These are phyloP conservation scores for Nymphaea thermarum DNA, from an alignment of 164 flowering plant species.

Conservation along the genomic window DNA sequence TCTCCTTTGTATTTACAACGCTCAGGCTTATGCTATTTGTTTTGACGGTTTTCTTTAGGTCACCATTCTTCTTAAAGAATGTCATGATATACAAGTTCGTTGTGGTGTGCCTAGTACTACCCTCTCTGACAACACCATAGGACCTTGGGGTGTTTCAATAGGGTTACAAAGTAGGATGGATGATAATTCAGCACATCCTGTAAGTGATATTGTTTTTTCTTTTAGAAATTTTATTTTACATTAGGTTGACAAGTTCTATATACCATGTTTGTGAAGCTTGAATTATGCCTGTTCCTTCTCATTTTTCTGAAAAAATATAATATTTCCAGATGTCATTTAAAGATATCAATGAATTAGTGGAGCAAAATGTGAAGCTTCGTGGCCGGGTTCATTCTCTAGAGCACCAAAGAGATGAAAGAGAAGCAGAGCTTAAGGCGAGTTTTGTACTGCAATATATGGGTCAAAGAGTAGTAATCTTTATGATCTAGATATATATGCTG, in stretches of 20 bases:
- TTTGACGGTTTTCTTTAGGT: constrained; percentile 31
- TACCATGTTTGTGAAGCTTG: background rate
- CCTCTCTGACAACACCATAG: constrained; percentile 15
- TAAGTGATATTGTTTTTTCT: constrained; percentile 3
- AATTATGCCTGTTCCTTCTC: background rate
- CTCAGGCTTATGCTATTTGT: background rate
- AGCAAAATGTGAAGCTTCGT: constrained; percentile 89
- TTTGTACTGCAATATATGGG: no score
- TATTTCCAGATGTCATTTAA: constrained; percentile 55
- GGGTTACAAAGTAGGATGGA: constrained; percentile 19
- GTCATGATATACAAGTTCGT: constrained; percentile 82
- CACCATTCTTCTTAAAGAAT: constrained; percentile 81
- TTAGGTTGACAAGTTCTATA: background rate
- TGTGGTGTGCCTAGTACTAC: constrained; percentile 35
- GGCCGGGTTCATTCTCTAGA: constrained; percentile 73
- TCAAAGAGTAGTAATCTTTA: no score
- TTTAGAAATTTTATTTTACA: no score
- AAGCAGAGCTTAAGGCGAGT: constrained; percentile 45
- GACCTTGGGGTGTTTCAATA: constrained; percentile 19
- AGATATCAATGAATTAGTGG: constrained; percentile 84
- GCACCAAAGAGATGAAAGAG: constrained; percentile 45
- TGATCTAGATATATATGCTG: no score
- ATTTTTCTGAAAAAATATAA: constrained; percentile 1
- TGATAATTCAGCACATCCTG: constrained; percentile 42
- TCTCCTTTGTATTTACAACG: no score